Base-by-base conservation (phyloP, 257 asterid species). In the Apocynum venetum region DNA sequence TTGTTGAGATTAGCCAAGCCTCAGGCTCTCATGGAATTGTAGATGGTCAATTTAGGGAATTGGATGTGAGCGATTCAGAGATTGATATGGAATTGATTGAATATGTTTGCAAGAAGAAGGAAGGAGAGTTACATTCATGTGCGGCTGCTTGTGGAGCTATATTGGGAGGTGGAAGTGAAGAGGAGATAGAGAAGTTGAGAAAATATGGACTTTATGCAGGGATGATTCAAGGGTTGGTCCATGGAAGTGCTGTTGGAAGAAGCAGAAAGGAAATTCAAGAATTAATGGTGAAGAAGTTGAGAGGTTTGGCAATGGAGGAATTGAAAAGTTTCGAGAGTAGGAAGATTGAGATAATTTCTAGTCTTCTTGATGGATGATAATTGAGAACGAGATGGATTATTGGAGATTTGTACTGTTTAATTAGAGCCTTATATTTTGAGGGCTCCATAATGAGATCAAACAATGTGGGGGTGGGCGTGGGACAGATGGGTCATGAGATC, bases 101-200 rank as follows among this genome's bases (percentile, higher is more conserved):
- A 35, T 68, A 85, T 36, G 87, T 82, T 36, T 76, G 84, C 69
- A 81, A 19, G 90, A 93, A 89, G 74, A 91, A 82, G 44, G 88
- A 82, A 59, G 98, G 96, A 0, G 88, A 72, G 76, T 52, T 89
- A 51, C 87, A 91, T 71, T 89, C 86, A 1, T 91, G 97, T 55
- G 98, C 91, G 12, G 94, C 91, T 11, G 92, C 94, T 5, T 91
- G 96, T 77, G 97, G 97, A 4, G 97, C 94, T 64, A 89, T 91
- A 74, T 68, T 93, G 69, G 97, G 94, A 14, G 97, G 93, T 6
- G 98, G 88, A 12, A 80, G 53, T 74, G 97, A 87, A 6, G 91
- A 56, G 49, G 89, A 89, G 64, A 79, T 93, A 0, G 85, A 84
- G 75, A 88, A 76, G 19, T 76, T 93, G 80, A 90, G 92, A 61